Evolutionary conservation across 2,329 filamentous ascomycete species (phyloP), one percentile per base, ranked within the genome.

Genomic region (Monosporascus cannonballus): DNA sequence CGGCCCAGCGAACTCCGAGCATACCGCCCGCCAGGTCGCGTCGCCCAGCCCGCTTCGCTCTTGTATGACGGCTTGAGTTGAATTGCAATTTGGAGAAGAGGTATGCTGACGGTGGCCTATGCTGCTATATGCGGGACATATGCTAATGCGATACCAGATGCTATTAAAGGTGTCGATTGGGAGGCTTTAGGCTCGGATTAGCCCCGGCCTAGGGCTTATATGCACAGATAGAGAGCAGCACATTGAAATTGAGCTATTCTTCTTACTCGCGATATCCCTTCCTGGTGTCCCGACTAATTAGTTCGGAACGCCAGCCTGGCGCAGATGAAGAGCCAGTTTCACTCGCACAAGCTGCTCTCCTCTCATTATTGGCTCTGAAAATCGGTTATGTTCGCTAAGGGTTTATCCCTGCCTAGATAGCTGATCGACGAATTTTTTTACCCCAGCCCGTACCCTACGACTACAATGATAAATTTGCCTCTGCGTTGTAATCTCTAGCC

Each of bases 41-140:
- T 80, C 77, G 69, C 83, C 82, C 63, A 86, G 83, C 75, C 83
- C 83, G 74, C 82, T 86, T 76, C 83, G 82, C 74, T 80, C 79
- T 74, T 78, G 84, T 73, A 84, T 80, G 82, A 83, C 76, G 78
- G 76, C 74, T 79, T 83, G 61, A 66, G 59, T 59, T 59, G 51
- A 56, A 54, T 54, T 58, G 60, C 60, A 61, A 63, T 61, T 58
- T 56, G 51, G 51, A 59, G 62, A 59, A 56, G 60, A 66, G 64
- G 65, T 67, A 55, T 41, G 62, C 59, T 27, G 3, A 34, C 27
- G 50, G 49, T 47, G 20, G 42, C 34, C 42, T 24, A 36, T 42
- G 30, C 18, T 44, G 46, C 36, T 18, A 24, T 17, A 20, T 8
- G 25, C 11, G 20, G 17, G 7, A 45, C 9, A n/a, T 1, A 6